Evolutionary conservation across 164 flowering plant species (phyloP), one percentile per base, ranked within the genome.

Genomic region (Vitis amurensis): DNA sequence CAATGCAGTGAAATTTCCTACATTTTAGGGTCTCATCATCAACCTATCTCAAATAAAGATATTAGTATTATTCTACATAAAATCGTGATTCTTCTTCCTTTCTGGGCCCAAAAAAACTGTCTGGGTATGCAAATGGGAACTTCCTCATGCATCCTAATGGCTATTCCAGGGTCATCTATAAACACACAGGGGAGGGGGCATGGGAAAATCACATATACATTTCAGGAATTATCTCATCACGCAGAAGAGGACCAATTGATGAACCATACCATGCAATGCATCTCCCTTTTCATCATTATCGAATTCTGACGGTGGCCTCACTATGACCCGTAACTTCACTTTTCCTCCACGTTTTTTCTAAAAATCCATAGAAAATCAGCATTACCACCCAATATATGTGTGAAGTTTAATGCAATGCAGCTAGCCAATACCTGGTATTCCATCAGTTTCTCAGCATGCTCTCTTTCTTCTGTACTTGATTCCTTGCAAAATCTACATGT

Each of bases 361-460:
- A 37, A 67, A 1, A 58, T 17, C 9, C 49, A 55, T 10, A 31
- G 71, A 3, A 17, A 9, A 9, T 23, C 2, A 23, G 27, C 27
- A 23, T 23, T 23, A 23, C 27, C 27, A 23, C 27, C 27, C 27
- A 23, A 23, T 23, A 23, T 23, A 23, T 23, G 27, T 23, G 27
- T 23, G 27, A 23, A 23, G 27, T 23, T 23, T 23, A 23, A 23
- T 23, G 27, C 47, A 30, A 59, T 10, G 30, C 11, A 55, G 11
- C 44, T 2, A 23, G 27, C 30, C 77, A 72, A 62, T 29, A 95
- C 99, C 97, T 96, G 99, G 61, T 96, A 96, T 72, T 90, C 90
- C 97, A 96, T 96, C 16, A 96, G 73, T 62, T 86, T 87, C 81
- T 92, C 98, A 51, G 99, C 98, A 69, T 96, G 99, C 50, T 75